Percentiles rank a stretch among this genome's conserved stretches.
Evolutionary conservation across 148 eudicot genomes (phyloP).

Genomic region (Selenicereus undatus): DNA sequence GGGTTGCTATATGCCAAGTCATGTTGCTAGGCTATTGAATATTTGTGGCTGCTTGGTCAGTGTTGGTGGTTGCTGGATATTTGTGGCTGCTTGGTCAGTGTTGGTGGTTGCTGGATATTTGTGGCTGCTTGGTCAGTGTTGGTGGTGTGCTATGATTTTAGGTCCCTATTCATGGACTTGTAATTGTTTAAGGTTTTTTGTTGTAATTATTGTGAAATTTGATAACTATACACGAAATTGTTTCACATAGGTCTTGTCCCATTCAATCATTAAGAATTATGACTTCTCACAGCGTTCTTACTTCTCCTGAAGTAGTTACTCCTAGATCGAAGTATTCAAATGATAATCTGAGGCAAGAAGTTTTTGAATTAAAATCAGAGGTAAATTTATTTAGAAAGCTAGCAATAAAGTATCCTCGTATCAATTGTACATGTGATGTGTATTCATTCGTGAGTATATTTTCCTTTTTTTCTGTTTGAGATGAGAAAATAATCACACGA

Average conservation of each 20-base stretch:
- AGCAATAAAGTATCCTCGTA: not conserved
- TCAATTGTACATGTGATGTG: not conserved
- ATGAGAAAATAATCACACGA: not conserved
- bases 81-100: too few species aligned
- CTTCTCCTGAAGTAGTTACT: slow-evolving; percentile 42
- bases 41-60: too few species aligned
- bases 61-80: too few species aligned
- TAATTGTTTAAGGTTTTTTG: too few species aligned
- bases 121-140: too few species aligned
- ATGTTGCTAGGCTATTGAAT: too few species aligned
- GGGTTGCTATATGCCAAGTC: too few species aligned
- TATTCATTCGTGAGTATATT: not conserved
- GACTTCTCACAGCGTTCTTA: slow-evolving; percentile 22
- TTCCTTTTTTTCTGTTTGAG: not conserved
- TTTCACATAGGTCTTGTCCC: slow-evolving; percentile 42
- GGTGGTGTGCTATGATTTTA: too few species aligned
- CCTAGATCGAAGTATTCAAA: slow-evolving; percentile 38
- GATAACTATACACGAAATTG: not conserved
- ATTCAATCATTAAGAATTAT: slow-evolving; percentile 28
- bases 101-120: too few species aligned
- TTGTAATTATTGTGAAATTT: too few species aligned
- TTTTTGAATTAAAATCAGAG: slow-evolving; percentile 57
- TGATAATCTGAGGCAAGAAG: slow-evolving; percentile 48
- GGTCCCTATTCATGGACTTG: too few species aligned
- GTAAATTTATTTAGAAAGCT: slow-evolving; percentile 28